Conservation (phyloP, 495 filamentous ascomycete species). For the Hamigera avellanea region DNA sequence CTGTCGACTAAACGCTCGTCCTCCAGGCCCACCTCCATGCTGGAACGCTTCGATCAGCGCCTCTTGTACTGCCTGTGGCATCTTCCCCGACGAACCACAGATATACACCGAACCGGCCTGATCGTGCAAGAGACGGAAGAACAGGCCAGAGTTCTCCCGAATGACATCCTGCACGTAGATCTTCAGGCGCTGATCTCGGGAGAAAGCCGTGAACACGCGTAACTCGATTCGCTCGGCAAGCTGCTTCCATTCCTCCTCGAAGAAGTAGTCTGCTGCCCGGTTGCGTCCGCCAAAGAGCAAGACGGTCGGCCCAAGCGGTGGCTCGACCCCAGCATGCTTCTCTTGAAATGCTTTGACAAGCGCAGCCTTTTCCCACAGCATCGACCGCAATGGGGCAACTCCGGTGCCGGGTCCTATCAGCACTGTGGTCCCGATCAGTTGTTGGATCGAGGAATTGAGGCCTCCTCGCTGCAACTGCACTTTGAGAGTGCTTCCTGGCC, state of each 20-base stretch:
- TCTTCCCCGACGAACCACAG: constrained; percentile 73
- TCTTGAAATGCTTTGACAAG: constrained; percentile 28
- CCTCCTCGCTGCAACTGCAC: constrained; percentile 49
- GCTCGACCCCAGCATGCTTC: constrained; percentile 16
- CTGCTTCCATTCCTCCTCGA: constrained; percentile 58
- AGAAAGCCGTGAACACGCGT: constrained; percentile 69
- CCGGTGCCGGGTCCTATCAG: constrained; percentile 87
- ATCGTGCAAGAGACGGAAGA: constrained; percentile 47
- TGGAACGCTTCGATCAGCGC: constrained; percentile 65
- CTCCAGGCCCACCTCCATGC: constrained; percentile 16
- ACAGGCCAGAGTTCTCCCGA: constrained; percentile 40
- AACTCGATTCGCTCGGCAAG: constrained; percentile 26
- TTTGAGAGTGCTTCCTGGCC: constrained; percentile 40
- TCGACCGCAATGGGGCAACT: constrained; percentile 72
- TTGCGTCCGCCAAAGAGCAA: constrained; percentile 80
- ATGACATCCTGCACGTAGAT: constrained; percentile 86
- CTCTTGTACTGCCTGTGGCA: constrained; percentile 81
- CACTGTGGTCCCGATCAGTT: constrained; percentile 48
- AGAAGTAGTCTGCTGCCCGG: constrained; percentile 63
- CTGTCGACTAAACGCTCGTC: constrained; percentile 21
- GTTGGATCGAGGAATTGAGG: constrained; percentile 35
- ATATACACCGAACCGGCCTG: constrained; percentile 52
- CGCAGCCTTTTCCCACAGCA: constrained; percentile 57
- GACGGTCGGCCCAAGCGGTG: constrained; percentile 20
- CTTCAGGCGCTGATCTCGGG: constrained; percentile 63